phyloP scores from a whole-genome alignment of 2,329 filamentous ascomycete species.

The Fusarium lateritium region DNA sequence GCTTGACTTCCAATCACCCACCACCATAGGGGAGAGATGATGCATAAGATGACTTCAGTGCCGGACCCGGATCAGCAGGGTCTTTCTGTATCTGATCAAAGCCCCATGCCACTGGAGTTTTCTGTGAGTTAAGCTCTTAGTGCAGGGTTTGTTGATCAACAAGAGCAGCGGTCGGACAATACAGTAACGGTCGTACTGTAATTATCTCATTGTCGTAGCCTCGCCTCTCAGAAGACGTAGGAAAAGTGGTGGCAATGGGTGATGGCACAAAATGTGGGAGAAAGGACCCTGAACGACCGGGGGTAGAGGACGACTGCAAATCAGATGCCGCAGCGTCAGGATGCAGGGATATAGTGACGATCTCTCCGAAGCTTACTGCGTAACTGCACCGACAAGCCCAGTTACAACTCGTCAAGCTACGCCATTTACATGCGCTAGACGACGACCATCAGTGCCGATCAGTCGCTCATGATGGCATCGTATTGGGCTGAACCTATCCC shows the following conservation, averaged over 20 bases:
- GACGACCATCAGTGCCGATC: conserved; percentile 48
- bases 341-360: conserved; percentile 31
- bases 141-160: conserved; percentile 25
- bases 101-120: conserved; percentile 15
- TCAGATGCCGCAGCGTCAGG: conserved; percentile 25
- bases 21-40: conserved; percentile 22
- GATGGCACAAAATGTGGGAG: not conserved
- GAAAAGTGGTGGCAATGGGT: conserved; percentile 26
- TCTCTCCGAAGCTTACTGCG: conserved; percentile 38
- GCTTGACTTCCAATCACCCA: conserved; percentile 22
- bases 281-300: conserved; percentile 46
- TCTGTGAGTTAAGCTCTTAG: conserved; percentile 24
- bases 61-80: conserved; percentile 47
- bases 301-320: conserved; percentile 18
- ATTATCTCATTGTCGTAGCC: conserved; percentile 36
- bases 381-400: conserved; percentile 23
- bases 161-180: conserved; percentile 6
- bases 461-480: conserved; percentile 26
- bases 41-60: conserved; percentile 43
- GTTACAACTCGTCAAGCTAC: conserved; percentile 38
- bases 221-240: conserved; percentile 19
- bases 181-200: conserved; percentile 31
- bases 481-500: conserved; percentile 34
- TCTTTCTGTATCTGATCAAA: conserved; percentile 37
- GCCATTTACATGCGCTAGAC: conserved; percentile 47